Conservation (phyloP, 768 basidiomycete genomes). For the Agaricus blazei region DNA sequence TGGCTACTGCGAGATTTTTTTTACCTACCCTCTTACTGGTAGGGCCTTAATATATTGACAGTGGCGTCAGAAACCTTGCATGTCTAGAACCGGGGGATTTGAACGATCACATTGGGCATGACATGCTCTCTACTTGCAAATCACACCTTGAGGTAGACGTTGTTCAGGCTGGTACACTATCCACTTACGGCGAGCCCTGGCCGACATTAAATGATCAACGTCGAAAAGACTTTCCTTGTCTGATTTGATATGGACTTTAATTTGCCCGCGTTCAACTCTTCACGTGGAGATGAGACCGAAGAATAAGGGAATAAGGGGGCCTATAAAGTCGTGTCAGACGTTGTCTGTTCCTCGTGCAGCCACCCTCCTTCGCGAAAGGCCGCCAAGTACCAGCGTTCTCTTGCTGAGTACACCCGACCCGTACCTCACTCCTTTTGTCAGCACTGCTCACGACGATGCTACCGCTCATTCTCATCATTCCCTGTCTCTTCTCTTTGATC, state of each 20-base stretch:
- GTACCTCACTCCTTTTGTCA: neutral
- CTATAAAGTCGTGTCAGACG: neutral
- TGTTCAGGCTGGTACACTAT: neutral
- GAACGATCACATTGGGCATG: neutral
- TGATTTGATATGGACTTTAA: conserved; percentile 3
- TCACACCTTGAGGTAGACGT: neutral
- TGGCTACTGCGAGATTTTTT: too few species aligned
- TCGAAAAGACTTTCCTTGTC: neutral
- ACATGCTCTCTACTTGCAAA: neutral
- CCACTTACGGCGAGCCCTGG: neutral
- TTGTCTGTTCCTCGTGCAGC: too few species aligned
- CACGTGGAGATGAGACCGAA: neutral
- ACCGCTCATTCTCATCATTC: neutral
- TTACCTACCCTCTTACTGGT: too few species aligned
- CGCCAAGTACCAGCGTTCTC: too few species aligned
- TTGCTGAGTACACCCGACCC: too few species aligned
- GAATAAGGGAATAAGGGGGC: neutral
- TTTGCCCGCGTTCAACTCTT: neutral
- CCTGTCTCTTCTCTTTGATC: neutral
- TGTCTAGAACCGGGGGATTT: neutral
- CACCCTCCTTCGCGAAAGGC: too few species aligned
- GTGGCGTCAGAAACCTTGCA: too few species aligned
- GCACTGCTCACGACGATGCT: neutral
- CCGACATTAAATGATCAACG: neutral
- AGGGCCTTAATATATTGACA: too few species aligned